Evolutionary conservation across 1,139 yeast species (phyloP).

Genomic region (Pichiaceae sp.): DNA sequence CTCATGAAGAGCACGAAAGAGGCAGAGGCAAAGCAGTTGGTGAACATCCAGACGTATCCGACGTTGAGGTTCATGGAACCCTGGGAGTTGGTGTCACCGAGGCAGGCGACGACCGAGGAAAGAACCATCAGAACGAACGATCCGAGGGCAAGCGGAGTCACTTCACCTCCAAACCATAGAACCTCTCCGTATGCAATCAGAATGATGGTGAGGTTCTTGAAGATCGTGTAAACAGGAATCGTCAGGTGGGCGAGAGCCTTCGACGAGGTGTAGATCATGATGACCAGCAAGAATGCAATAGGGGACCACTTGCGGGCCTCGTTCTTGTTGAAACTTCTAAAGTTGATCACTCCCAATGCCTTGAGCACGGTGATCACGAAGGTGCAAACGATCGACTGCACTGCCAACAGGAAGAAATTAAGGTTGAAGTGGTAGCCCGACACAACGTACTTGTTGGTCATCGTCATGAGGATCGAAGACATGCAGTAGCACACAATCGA

Average conservation of each 20-base stretch:
- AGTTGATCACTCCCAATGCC: conserved; percentile 66
- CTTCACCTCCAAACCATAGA: conserved; percentile 91
- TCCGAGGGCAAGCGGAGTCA: conserved; percentile 81
- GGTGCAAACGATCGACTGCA: conserved; percentile 78
- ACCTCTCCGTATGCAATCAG: conserved; percentile 98
- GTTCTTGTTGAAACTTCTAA: conserved; percentile 73
- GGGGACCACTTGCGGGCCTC: conserved; percentile 97
- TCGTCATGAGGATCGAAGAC: conserved; percentile 95
- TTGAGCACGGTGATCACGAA: conserved; percentile 65
- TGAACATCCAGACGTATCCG: conserved; percentile 95
- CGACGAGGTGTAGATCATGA: conserved; percentile 94
- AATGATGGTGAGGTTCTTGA: conserved; percentile 94
- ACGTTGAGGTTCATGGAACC: conserved; percentile 47
- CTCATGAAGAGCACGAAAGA: conserved; percentile 91
- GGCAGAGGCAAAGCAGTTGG: conserved; percentile 91
- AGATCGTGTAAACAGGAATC: conserved; percentile 94
- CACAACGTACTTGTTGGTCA: conserved; percentile 90
- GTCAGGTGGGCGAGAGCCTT: conserved; percentile 87
- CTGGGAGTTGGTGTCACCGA: conserved; percentile 59
- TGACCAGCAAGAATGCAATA: conserved; percentile 77
- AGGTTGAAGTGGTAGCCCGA: conserved; percentile 78
- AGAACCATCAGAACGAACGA: conserved; percentile 87
- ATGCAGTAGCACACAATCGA: conserved; percentile 84
- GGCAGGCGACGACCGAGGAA: conserved; percentile 87
- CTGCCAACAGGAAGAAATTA: conserved; percentile 79